Conservation (phyloP, 805 yeast species). For the Saccharomycopsis schoenii region DNA sequence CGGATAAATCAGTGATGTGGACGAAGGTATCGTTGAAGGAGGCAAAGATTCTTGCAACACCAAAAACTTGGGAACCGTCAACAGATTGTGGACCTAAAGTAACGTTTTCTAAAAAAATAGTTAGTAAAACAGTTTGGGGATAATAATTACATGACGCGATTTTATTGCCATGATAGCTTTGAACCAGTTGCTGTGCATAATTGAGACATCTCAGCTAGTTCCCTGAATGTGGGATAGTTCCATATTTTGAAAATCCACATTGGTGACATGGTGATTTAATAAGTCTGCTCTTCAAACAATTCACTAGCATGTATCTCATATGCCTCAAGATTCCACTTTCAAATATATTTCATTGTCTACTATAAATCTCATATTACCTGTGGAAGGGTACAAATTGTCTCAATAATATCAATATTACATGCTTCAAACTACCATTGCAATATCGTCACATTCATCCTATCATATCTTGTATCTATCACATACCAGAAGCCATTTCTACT, state of each 20-base stretch:
- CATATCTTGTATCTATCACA: background rate
- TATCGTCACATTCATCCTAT: background rate
- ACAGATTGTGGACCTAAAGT: slow-evolving; percentile 81
- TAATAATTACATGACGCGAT: background rate
- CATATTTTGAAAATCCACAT: too few species aligned
- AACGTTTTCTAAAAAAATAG: slow-evolving; percentile 36
- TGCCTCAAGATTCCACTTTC: too few species aligned
- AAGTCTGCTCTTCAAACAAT: too few species aligned
- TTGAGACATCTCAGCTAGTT: too few species aligned
- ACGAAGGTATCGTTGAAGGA: slow-evolving; percentile 99
- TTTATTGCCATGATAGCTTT: too few species aligned
- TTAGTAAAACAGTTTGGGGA: background rate
- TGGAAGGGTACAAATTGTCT: background rate
- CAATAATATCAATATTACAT: background rate
- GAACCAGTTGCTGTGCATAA: too few species aligned
- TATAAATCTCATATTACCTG: background rate
- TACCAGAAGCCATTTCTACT: slow-evolving; percentile 9
- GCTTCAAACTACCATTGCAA: background rate
- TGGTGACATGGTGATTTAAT: too few species aligned
- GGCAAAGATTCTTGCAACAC: slow-evolving; percentile 99
- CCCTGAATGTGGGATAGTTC: too few species aligned
- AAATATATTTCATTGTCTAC: background rate
- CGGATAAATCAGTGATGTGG: slow-evolving; percentile 98
- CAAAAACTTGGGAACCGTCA: slow-evolving; percentile 98
- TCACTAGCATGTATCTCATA: too few species aligned